Evolutionary conservation across 192 early-diverging fungal genomes (phyloP), one percentile per base, ranked within the genome.

Genomic region (Gaertneriomyces sp.): DNA sequence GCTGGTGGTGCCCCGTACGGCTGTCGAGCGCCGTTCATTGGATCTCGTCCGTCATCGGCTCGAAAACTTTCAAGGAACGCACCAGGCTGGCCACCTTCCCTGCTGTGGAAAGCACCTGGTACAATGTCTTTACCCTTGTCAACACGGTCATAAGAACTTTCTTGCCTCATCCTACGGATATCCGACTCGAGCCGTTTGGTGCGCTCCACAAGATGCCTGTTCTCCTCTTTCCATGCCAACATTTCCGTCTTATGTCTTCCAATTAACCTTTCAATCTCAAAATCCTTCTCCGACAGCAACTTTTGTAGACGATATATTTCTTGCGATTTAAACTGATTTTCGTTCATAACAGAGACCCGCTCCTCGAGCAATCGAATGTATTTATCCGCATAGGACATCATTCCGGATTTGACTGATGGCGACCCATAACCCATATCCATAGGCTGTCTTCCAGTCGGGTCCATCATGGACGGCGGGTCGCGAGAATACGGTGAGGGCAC

Each of bases 341-440:
- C 61, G 9, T 39, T 14, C 9, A 42, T 33, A 52, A 33, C 25
- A 25, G 16, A 14, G 8, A 53, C 7, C 12, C 61, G 44, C 40
- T 63, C 61, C 4, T 63, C 61, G 1, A 63, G 46, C 17, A 47
- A 4, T 17, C 61, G 61, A 63, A 63, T 63, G 47, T 63, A 63
- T 47, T 63, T 63, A 12, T 63, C 61, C 16, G 16, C 47, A 4
- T 51, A 51, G 19, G 25, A 33, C 25, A 33, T 33, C 25, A 33
- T 33, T 33, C 25, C 25, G 25, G 25, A 33, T 33, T 33, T 33
- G 2, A 33, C 25, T 33, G 25, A 33, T 0, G 25, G 25, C 25
- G 25, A 33, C 25, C 25, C 25, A 33, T 33, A 33, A 2, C 25
- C 25, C 25, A 33, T 33, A 33, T 33, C 25, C 25, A 33, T 33